Conservation (phyloP, 208 protist species). For the Leptomonas pyrrhocoris region DNA sequence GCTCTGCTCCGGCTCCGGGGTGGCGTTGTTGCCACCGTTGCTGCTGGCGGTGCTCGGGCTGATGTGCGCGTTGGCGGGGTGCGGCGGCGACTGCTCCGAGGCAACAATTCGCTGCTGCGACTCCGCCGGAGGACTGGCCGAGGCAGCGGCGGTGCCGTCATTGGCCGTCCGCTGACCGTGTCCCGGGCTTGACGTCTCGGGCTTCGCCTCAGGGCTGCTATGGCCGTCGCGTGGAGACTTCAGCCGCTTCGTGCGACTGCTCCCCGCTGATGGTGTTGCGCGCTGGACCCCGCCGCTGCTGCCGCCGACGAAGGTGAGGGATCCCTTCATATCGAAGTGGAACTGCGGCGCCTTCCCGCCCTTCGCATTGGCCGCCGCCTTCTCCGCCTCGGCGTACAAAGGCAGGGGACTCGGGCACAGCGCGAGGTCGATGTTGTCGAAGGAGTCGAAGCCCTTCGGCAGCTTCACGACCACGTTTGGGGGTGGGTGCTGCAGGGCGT, state of each 20-base stretch:
- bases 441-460: conserved; percentile 20
- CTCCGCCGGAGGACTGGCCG: neutral
- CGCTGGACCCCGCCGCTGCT: conserved; percentile 34
- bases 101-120: conserved; percentile 3
- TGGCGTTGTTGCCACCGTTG: neutral
- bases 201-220: neutral
- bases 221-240: neutral
- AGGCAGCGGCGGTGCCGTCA: neutral
- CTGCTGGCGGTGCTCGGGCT: conserved; percentile 8
- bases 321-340: conserved; percentile 28
- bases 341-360: conserved; percentile 18
- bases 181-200: neutral
- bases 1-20: conserved; percentile 1
- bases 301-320: conserved; percentile 19
- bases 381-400: conserved; percentile 39
- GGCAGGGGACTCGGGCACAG: conserved; percentile 37
- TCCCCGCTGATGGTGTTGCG: neutral
- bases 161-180: neutral
- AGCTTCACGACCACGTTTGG: conserved; percentile 49
- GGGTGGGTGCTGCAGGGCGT: conserved; percentile 58
- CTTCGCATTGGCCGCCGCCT: conserved; percentile 19
- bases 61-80: neutral
- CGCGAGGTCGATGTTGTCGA: conserved; percentile 46
- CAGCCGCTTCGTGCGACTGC: neutral
- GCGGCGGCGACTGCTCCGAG: neutral